Evolutionary conservation across 495 filamentous ascomycete species (phyloP), one percentile per base, ranked within the genome.

Genomic region (Umbilicaria muhlenbergii): DNA sequence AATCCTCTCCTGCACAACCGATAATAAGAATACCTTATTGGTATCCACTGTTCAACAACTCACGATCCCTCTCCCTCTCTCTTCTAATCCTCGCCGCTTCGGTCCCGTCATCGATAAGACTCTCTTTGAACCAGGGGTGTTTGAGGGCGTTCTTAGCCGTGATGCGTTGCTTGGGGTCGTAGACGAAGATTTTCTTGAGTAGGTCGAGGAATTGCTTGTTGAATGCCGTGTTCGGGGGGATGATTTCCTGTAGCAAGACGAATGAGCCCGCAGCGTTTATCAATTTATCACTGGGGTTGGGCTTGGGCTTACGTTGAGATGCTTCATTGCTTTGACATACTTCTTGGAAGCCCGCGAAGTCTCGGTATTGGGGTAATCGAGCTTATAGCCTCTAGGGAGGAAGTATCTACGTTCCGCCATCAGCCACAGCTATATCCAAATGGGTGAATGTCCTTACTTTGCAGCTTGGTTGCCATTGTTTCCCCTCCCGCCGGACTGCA

Each of bases 321-420:
- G 68, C 63, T 94, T 95, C 92, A 98, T 98, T 0, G 85, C 86
- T 53, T 82, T 82, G 24, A 96, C 92, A 55, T 94, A 98, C 66
- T 89, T 83, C 48, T 78, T 75, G 5, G 86, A 93, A 8, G 86
- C 83, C 47, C 86, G 78, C 0, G 85, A 85, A 0, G 91, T 96
- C 21, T 96, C 89, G 3, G 62, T 57, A 33, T 83, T 83, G 4
- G 91, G 91, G 51, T 96, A 98, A 53, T 94, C 84, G 17, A 96
- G 72, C 58, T 78, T 83, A 34, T 68, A 32, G 32, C 42, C 65
- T 18, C 83, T 78, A 28, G 24, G 24, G 50, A 80, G 80, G 69
- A 96, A 96, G 56, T 86, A 94, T 50, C 86, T 94, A 44, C 24
- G 24, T 28, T 10, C 7, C 1, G 15, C 2, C 10, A 18, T 59